phyloP scores from a whole-genome alignment of 1,139 yeast genomes.

The Yamadazyma sp. region DNA sequence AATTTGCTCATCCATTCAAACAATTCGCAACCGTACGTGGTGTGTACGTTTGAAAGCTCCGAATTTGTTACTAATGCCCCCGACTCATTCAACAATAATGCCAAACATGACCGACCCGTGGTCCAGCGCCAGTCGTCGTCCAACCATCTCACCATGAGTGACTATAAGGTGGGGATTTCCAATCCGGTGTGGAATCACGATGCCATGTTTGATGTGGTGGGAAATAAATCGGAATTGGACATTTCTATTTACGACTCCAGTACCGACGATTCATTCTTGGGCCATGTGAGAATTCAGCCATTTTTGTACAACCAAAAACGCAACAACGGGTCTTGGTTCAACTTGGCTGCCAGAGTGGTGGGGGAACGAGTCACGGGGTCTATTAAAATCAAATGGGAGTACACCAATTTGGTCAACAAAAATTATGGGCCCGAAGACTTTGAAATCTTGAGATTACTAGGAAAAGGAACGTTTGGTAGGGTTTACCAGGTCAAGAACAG shows the following conservation, averaged over 20 bases:
- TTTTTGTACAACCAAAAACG: slow-evolving; percentile 34
- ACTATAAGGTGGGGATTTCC: slow-evolving; percentile 26
- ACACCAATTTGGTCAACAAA: slow-evolving; percentile 63
- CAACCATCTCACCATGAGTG: slow-evolving; percentile 47
- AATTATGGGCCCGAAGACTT: slow-evolving; percentile 93
- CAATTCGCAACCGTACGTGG: slow-evolving; percentile 76
- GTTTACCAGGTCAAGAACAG: slow-evolving; percentile 91
- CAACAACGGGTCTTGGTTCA: slow-evolving; percentile 64
- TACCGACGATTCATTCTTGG: slow-evolving; percentile 79
- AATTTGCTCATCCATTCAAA: slow-evolving; percentile 54
- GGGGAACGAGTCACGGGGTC: slow-evolving; percentile 81
- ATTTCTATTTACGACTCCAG: slow-evolving; percentile 85
- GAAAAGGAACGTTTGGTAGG: slow-evolving; percentile 97
- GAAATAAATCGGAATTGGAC: slow-evolving; percentile 77
- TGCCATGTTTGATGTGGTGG: slow-evolving; percentile 88
- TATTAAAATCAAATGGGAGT: slow-evolving; percentile 72
- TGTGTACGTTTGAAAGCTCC: slow-evolving; percentile 88
- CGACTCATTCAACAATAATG: slow-evolving; percentile 50
- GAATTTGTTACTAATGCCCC: slow-evolving; percentile 88
- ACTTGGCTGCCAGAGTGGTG: slow-evolving; percentile 67
- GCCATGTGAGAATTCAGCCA: slow-evolving; percentile 77
- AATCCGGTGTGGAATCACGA: slow-evolving; percentile 90
- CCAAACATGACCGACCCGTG: slow-evolving; percentile 35
- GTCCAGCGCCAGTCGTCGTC: slow-evolving; percentile 69
- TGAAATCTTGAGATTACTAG: slow-evolving; percentile 83